Base-by-base conservation (phyloP, 768 basidiomycete species). In the Auriscalpium vulgare region DNA sequence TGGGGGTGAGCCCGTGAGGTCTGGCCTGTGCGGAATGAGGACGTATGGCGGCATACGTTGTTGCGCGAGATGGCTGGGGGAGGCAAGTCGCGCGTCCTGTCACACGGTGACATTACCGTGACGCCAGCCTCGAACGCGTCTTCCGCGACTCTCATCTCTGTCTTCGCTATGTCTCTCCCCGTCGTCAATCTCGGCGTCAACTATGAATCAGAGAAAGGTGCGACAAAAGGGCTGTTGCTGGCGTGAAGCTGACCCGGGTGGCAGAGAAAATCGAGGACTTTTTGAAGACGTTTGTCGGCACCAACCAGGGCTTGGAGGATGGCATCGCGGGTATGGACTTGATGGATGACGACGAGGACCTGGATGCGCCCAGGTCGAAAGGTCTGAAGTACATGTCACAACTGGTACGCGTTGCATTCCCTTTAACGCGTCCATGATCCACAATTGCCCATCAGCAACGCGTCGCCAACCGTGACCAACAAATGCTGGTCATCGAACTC, bases 381-480 rank as follows among this genome's bases (percentile, higher is more conserved):
- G 70, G 76, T 38, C 61, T 82, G 19, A 95, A 94, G 72, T 97
- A 97, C 69, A 86, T 90, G 79, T 73, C 78, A 29, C 88, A 91
- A 64, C 74, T 97, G 65, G 93, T 95, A 71, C 66, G 84, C 72
- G 4, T 44, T 13, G 53, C 17, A 37, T 37, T 47, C 47, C 53
- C 59, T 60, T 35, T 23, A 10, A 53, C 46, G 53, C 7, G 51
- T 51, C 48, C 8, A 52, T 10, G 44, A 10, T 19, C 35, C 56
- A 54, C 70, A 40, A 47, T 14, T 44, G 37, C 44, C 23, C 8
- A 63, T 34, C 65, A 95, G 93, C 91, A 93, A 94, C 75, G 77
- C 46, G 83, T 99, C 57, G 91, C 95, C 50, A 95, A 99, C 71
- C 82, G 97, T 37, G 91, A 97, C 59, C 88, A 93, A 69, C 83